Evolutionary conservation across 1,284 basidiomycete species (phyloP).

Genomic region (Psilocybe mexicana): DNA sequence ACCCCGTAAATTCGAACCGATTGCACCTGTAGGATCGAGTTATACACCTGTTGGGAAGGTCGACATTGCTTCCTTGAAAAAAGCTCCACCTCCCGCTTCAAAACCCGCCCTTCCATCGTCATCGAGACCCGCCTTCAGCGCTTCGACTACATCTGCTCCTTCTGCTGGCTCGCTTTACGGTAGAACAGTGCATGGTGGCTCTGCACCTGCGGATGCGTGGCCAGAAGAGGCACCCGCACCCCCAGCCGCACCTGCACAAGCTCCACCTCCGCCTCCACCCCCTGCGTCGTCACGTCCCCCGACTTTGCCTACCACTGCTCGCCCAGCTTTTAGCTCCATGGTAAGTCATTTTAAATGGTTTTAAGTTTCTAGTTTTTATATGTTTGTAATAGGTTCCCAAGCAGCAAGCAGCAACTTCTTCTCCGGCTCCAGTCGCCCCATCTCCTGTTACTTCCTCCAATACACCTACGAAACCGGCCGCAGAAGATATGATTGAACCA

Average conservation of each 20-base stretch:
- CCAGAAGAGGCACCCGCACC: constrained; percentile 46
- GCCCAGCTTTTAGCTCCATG: constrained; percentile 42
- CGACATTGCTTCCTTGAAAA: constrained; percentile 64
- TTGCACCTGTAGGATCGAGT: constrained; percentile 70
- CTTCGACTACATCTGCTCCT: constrained; percentile 37
- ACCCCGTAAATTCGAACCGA: constrained; percentile 64
- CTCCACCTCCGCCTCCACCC: constrained; percentile 41
- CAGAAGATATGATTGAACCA: constrained; percentile 80
- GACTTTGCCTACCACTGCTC: constrained; percentile 36
- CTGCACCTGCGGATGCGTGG: constrained; percentile 59
- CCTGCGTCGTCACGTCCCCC: constrained; percentile 50
- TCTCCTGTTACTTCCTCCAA: constrained; percentile 46
- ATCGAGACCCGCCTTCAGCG: constrained; percentile 49
- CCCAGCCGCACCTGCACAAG: constrained; percentile 35
- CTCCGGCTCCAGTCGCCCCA: constrained; percentile 31
- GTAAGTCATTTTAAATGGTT: constrained; percentile 10
- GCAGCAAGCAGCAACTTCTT: constrained; percentile 17
- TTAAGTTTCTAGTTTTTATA: neutral
- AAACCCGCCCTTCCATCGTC: constrained; percentile 38
- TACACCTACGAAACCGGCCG: constrained; percentile 63
- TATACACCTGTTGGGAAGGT: constrained; percentile 73
- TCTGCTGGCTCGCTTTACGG: constrained; percentile 46
- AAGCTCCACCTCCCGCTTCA: constrained; percentile 42
- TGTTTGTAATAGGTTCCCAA: neutral
- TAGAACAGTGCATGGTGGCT: constrained; percentile 34